Evolutionary conservation across 1,284 basidiomycete species (phyloP).

Genomic region (Pseudozyma flocculosa): DNA sequence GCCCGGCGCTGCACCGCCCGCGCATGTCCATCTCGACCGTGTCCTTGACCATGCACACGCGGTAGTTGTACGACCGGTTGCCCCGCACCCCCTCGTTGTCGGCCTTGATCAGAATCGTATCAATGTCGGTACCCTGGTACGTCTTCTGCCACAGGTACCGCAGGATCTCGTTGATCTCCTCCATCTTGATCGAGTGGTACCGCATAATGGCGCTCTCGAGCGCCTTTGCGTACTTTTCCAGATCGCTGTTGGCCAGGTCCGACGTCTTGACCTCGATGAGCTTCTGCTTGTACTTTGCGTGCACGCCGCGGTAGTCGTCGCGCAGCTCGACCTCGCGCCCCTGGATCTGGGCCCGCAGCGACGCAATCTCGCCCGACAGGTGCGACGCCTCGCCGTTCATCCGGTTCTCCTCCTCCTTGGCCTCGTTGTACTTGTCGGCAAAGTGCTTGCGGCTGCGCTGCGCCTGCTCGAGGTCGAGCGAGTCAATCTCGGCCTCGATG

Average conservation of each 20-base stretch:
- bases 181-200: slow-evolving; percentile 98
- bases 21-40: slow-evolving; percentile 99
- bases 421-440: slow-evolving; percentile 72
- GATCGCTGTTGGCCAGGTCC: slow-evolving; percentile 56
- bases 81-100: slow-evolving; percentile 75
- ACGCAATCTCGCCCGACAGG: slow-evolving; percentile 48
- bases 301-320: slow-evolving; percentile 82
- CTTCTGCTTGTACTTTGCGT: slow-evolving; percentile 83
- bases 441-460: slow-evolving; percentile 67
- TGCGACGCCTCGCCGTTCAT: slow-evolving; percentile 67
- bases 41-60: slow-evolving; percentile 95
- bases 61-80: slow-evolving; percentile 85
- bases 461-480: slow-evolving; percentile 43
- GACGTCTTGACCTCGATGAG: slow-evolving; percentile 82
- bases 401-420: slow-evolving; percentile 71
- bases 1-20: slow-evolving; percentile 94
- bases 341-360: slow-evolving; percentile 43
- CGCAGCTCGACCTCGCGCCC: slow-evolving; percentile 70
- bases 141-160: slow-evolving; percentile 87
- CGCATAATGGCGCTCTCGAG: slow-evolving; percentile 93
- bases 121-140: slow-evolving; percentile 98
- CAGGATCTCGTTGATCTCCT: slow-evolving; percentile 91
- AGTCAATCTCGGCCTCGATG: slow-evolving; percentile 72
- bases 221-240: slow-evolving; percentile 96
- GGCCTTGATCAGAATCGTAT: slow-evolving; percentile 91